A percentile compares a stretch with the other conserved stretches of the same genome.
phyloP scores from a whole-genome alignment of 208 protist genomes.

The Trichomonas vaginalis region DNA sequence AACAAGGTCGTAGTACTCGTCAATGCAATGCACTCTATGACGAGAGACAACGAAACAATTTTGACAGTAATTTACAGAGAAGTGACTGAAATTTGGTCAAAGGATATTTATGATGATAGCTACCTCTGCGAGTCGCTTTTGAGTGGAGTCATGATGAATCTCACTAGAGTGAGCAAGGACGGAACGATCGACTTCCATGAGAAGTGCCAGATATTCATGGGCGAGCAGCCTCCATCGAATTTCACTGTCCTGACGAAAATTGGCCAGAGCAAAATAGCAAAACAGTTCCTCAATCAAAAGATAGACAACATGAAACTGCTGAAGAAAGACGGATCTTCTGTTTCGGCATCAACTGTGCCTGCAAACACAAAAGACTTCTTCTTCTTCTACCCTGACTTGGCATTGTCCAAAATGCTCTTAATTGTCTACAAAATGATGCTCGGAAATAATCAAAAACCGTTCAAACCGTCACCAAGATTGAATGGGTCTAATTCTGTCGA shows the following conservation, averaged over 20 bases:
- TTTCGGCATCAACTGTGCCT: background rate
- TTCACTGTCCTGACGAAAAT: background rate
- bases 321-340: background rate
- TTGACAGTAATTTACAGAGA: background rate
- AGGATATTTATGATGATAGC: background rate
- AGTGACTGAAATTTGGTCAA: background rate
- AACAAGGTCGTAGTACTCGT: background rate
- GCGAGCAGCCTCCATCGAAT: background rate
- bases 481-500: too few species aligned
- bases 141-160: background rate
- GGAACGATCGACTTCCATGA: background rate
- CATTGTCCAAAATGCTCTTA: background rate
- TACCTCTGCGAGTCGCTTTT: background rate
- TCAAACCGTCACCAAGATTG: too few species aligned
- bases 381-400: background rate
- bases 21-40: background rate
- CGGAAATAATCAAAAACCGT: too few species aligned
- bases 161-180: background rate
- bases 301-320: background rate
- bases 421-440: background rate
- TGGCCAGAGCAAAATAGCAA: background rate
- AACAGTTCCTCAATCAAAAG: background rate
- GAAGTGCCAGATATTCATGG: background rate
- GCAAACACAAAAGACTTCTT: background rate
- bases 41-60: background rate